Percentiles rank a stretch among this genome's conserved stretches.
Conservation (phyloP, 805 yeast genomes). For the Candida succiphila region DNA sequence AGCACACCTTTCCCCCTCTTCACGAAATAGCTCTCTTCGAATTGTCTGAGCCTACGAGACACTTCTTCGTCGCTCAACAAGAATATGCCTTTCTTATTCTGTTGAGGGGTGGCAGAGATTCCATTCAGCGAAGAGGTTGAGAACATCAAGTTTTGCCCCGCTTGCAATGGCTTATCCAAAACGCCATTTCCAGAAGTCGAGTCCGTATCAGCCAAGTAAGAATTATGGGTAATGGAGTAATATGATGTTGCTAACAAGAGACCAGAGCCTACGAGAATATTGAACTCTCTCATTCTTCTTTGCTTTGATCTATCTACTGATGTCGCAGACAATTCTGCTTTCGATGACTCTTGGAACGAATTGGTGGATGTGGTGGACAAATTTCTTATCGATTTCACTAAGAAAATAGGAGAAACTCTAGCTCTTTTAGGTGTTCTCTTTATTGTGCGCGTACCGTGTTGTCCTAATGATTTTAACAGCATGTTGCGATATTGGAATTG, state of each 20-base stretch:
- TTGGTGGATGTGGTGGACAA: too few relatives aligned
- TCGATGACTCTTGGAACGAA: too few relatives aligned
- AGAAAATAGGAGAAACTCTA: too few relatives aligned
- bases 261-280: conserved; percentile 22
- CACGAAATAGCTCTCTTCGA: conserved; percentile 73
- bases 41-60: conserved; percentile 52
- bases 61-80: conserved; percentile 64
- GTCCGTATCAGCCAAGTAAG: conserved; percentile 19
- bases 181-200: conserved; percentile 3
- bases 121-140: conserved; percentile 37
- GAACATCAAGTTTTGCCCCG: conserved; percentile 7
- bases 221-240: conserved; percentile 17
- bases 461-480: too few relatives aligned
- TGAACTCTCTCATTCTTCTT: conserved; percentile 20
- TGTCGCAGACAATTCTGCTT: too few relatives aligned
- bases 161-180: conserved; percentile 6
- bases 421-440: too few relatives aligned
- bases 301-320: not conserved
- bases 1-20: conserved; percentile 81
- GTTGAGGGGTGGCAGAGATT: conserved; percentile 26
- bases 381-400: too few relatives aligned
- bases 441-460: too few relatives aligned
- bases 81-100: conserved; percentile 43
- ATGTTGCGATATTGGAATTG: too few relatives aligned
- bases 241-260: conserved; percentile 23